These are phyloP conservation scores for Capillidium heterosporum DNA, from an alignment of 371 early-diverging fungal genomes.

Conservation along the genomic window DNA sequence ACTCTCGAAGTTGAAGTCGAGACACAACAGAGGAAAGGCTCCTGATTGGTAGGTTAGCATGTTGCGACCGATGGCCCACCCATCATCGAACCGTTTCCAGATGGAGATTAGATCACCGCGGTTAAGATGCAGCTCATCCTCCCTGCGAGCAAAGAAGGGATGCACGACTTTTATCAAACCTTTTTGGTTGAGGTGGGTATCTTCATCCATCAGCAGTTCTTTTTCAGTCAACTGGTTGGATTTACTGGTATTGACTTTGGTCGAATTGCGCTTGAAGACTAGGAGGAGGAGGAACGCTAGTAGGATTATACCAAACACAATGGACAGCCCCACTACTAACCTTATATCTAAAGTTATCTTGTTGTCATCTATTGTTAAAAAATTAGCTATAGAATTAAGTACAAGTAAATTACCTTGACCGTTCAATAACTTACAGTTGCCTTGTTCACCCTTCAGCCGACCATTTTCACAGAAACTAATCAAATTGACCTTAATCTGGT, in stretches of 20 bases:
- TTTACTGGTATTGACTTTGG: no score
- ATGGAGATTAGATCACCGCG: neutral
- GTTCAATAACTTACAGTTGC: neutral
- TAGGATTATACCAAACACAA: neutral
- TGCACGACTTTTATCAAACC: no score
- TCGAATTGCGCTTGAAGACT: no score
- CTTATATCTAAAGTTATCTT: neutral
- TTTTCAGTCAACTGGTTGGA: no score
- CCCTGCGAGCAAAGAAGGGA: conserved; percentile 4
- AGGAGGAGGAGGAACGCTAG: neutral
- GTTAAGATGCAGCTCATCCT: conserved; percentile 1
- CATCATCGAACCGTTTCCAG: neutral
- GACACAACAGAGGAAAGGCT: neutral
- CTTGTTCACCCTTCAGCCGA: conserved; percentile 4
- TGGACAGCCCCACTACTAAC: neutral
- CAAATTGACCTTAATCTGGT: no score
- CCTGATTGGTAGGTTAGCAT: neutral
- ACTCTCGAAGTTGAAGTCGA: neutral
- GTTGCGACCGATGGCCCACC: neutral
- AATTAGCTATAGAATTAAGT: neutral
- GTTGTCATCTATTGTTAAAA: no score
- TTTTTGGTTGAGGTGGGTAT: no score
- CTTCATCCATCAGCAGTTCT: no score
- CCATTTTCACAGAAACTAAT: no score
- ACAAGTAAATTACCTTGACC: neutral